Evolutionary conservation across 192 early-diverging fungal genomes (phyloP).

Genomic region (Funneliformis geosporum): DNA sequence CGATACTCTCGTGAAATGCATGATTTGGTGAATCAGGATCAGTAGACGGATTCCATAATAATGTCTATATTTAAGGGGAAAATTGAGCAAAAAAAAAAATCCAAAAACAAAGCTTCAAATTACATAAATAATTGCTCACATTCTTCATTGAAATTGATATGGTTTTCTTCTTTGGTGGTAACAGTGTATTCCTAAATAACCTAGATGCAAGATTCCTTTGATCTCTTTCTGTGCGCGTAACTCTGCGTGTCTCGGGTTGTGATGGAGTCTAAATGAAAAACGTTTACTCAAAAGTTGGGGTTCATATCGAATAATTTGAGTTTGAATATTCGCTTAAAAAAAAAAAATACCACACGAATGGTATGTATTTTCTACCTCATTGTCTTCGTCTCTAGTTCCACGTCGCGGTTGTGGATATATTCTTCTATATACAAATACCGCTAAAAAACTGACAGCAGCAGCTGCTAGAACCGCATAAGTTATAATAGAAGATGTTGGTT

Average conservation of each 20-base stretch:
- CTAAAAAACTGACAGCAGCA: constrained; percentile 20
- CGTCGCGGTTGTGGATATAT: background rate
- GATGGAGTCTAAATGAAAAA: background rate
- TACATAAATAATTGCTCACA: constrained; percentile 38
- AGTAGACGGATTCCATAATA: constrained; percentile 78
- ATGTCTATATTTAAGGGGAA: constrained; percentile 49
- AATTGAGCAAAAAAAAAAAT: constrained; percentile 15
- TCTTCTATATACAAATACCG: background rate
- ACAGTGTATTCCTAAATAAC: constrained; percentile 28
- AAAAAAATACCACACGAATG: background rate
- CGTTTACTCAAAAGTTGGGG: background rate
- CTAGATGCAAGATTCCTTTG: constrained; percentile 37
- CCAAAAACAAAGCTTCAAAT: background rate
- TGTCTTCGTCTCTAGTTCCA: constrained; percentile 12
- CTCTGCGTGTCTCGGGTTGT: background rate
- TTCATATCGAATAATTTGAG: too few species aligned
- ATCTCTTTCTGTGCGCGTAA: background rate
- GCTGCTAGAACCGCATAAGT: constrained; percentile 13
- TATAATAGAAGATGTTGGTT: background rate
- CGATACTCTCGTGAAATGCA: constrained; percentile 66
- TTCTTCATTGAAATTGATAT: constrained; percentile 66
- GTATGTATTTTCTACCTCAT: background rate
- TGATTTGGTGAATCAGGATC: constrained; percentile 66
- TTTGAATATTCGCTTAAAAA: background rate
- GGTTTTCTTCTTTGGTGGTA: constrained; percentile 43